Conservation (phyloP, 805 yeast species). For the Pichia eremophila region DNA sequence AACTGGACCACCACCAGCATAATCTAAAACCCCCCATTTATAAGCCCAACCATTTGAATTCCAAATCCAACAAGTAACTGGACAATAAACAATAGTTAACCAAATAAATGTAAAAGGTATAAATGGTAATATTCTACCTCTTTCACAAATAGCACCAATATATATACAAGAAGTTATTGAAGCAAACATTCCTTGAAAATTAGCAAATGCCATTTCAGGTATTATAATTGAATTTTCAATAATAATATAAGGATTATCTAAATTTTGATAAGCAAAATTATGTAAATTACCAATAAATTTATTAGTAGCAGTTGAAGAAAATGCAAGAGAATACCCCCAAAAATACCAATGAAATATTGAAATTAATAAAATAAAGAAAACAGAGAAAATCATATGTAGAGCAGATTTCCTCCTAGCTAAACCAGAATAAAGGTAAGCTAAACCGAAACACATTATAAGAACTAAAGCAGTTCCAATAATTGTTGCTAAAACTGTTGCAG, state of each 20-base stretch:
- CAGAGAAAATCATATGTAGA: slow-evolving; percentile 73
- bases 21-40: slow-evolving; percentile 86
- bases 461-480: slow-evolving; percentile 61
- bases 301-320: slow-evolving; percentile 69
- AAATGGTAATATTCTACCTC: slow-evolving; percentile 83
- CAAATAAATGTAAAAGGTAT: slow-evolving; percentile 75
- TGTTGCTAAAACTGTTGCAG: slow-evolving; percentile 41
- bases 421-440: slow-evolving; percentile 88
- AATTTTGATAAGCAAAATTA: slow-evolving; percentile 71
- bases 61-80: slow-evolving; percentile 96
- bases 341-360: slow-evolving; percentile 90
- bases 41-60: slow-evolving; percentile 88
- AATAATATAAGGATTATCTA: slow-evolving; percentile 32
- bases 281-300: slow-evolving; percentile 82
- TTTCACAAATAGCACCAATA: slow-evolving; percentile 88
- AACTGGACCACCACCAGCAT: slow-evolving; percentile 98
- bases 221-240: slow-evolving; percentile 22
- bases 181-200: slow-evolving; percentile 84
- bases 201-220: slow-evolving; percentile 80
- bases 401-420: slow-evolving; percentile 88
- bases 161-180: slow-evolving; percentile 88
- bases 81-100: slow-evolving; percentile 90
- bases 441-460: slow-evolving; percentile 89
- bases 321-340: slow-evolving; percentile 96
- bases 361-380: slow-evolving; percentile 36